phyloP scores from a whole-genome alignment of 768 basidiomycete species.

The Grammothele lineata region DNA sequence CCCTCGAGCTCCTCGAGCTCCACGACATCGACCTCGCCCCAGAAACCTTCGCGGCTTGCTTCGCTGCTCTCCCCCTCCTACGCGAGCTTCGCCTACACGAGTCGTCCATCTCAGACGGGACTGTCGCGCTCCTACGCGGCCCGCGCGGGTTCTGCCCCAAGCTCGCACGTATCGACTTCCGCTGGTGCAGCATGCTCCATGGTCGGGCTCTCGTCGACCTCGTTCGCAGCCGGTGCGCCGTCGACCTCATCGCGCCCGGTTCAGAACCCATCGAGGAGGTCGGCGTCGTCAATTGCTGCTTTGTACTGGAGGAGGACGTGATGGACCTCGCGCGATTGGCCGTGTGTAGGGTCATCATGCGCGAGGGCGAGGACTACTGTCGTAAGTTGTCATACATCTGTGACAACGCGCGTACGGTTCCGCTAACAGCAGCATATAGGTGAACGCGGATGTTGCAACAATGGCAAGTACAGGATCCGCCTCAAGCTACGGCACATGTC shows the following conservation, averaged over 20 bases:
- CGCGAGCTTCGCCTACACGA: conserved; percentile 52
- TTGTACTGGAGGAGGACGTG: conserved; percentile 51
- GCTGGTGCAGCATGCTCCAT: conserved; percentile 55
- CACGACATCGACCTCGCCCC: conserved; percentile 44
- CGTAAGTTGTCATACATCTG: conserved; percentile 34
- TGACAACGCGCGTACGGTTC: too few species aligned
- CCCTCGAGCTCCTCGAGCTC: conserved; percentile 41
- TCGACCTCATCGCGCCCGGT: not conserved
- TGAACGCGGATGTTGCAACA: conserved; percentile 47
- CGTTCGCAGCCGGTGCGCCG: conserved; percentile 35
- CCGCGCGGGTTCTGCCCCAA: conserved; percentile 39
- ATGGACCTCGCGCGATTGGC: conserved; percentile 44
- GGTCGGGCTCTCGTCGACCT: conserved; percentile 48
- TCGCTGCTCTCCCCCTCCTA: conserved; percentile 35
- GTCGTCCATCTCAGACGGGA: conserved; percentile 49
- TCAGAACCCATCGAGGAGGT: conserved; percentile 38
- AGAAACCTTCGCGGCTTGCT: conserved; percentile 33
- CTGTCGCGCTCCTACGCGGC: conserved; percentile 35
- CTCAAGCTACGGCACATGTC: conserved; percentile 36
- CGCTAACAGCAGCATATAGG: conserved; percentile 25
- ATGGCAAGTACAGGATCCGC: conserved; percentile 51
- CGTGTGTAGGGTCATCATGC: conserved; percentile 42
- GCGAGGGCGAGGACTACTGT: conserved; percentile 44
- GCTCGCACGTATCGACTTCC: conserved; percentile 47
- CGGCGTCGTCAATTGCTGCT: conserved; percentile 53